Percentiles rank a stretch among this genome's conserved stretches.
These are phyloP conservation scores for Pestalotiopsis sp. DNA, from an alignment of 2,329 filamentous ascomycete genomes.

Conservation along the genomic window DNA sequence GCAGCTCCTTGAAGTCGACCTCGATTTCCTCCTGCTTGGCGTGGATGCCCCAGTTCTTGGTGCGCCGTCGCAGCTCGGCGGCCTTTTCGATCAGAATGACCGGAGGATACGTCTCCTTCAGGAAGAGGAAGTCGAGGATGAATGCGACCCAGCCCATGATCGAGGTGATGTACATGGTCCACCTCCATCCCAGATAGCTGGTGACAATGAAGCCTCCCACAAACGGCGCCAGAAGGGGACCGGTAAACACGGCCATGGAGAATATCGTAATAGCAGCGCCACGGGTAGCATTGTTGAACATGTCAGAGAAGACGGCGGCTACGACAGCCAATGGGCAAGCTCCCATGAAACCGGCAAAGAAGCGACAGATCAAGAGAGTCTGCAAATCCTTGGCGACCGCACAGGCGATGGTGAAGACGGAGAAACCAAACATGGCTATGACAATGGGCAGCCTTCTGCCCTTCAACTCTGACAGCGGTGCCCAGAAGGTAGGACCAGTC, in stretches of 20 bases:
- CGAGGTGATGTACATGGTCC: slow-evolving; percentile 67
- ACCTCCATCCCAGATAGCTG: slow-evolving; percentile 70
- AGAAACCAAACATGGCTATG: slow-evolving; percentile 68
- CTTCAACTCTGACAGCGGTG: slow-evolving; percentile 72
- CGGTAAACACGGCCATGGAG: slow-evolving; percentile 66
- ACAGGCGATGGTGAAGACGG: slow-evolving; percentile 66
- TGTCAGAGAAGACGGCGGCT: slow-evolving; percentile 72
- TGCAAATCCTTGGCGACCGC: slow-evolving; percentile 70
- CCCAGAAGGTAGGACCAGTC: slow-evolving; percentile 65
- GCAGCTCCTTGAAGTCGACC: slow-evolving; percentile 63
- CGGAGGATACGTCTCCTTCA: slow-evolving; percentile 72
- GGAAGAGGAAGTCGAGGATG: slow-evolving; percentile 60
- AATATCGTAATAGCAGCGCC: slow-evolving; percentile 62
- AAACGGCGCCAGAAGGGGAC: slow-evolving; percentile 68
- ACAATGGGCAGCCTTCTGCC: slow-evolving; percentile 67
- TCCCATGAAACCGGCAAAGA: slow-evolving; percentile 75
- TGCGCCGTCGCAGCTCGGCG: slow-evolving; percentile 61
- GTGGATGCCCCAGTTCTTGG: slow-evolving; percentile 71
- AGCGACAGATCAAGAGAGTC: slow-evolving; percentile 70
- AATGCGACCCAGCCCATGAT: slow-evolving; percentile 68
- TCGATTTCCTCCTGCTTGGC: slow-evolving; percentile 74
- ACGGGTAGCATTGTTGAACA: slow-evolving; percentile 67
- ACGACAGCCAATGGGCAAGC: slow-evolving; percentile 70
- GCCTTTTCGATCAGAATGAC: slow-evolving; percentile 66
- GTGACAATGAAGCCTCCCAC: slow-evolving; percentile 69